A percentile compares a stretch with the other conserved stretches of the same genome.
phyloP scores from a whole-genome alignment of 1,139 yeast species.

The Magnusiomyces tetraspermus region DNA sequence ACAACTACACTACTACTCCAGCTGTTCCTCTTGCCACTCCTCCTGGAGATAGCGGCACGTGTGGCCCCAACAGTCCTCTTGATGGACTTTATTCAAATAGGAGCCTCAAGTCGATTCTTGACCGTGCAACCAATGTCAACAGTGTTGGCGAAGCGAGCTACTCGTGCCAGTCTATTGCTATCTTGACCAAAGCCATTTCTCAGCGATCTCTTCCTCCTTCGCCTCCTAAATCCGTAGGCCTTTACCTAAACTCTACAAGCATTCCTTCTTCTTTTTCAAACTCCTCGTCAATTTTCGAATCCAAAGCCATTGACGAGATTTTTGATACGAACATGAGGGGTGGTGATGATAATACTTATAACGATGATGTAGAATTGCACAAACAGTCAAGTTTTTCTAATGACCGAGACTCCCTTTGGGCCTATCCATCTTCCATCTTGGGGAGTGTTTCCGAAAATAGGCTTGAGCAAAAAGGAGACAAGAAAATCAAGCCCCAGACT shows the following conservation, averaged over 20 bases:
- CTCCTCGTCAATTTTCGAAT: neutral
- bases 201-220: conserved; percentile 3
- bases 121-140: neutral
- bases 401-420: neutral
- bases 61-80: neutral
- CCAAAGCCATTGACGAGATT: too few species aligned
- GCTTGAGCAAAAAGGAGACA: neutral
- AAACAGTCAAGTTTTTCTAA: too few species aligned
- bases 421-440: neutral
- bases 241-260: neutral
- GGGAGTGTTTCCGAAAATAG: neutral
- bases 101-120: neutral
- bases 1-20: too few species aligned
- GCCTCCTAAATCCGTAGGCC: neutral
- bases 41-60: neutral
- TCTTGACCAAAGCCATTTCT: neutral
- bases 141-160: neutral
- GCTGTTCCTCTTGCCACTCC: neutral
- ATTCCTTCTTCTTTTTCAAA: neutral
- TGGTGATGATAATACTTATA: too few species aligned
- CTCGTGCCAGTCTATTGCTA: neutral
- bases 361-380: too few species aligned
- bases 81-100: neutral
- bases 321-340: too few species aligned
- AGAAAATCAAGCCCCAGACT: conserved; percentile 12